Base-by-base conservation (phyloP, 106 monocot genomes). In the Triglochin maritima region DNA sequence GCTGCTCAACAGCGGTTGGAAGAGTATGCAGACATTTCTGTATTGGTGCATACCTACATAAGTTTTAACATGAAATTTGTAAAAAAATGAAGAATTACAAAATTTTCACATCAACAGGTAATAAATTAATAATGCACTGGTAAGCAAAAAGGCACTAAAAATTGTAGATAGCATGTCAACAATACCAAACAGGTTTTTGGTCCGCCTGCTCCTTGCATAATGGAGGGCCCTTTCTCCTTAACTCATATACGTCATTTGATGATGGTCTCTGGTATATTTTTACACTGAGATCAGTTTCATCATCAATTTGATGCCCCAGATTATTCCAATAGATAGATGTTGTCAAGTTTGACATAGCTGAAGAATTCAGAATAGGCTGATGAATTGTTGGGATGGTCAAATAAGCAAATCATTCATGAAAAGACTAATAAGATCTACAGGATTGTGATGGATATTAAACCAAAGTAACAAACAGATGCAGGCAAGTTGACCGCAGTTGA, bases 261-360 rank as follows among this genome's bases (percentile, higher is more conserved):
- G 85, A 75, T 49, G 95, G 95, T 72, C 83, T 90, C 71, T 91
- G 95, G 76, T 84, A 96, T 69, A 96, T 85, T 66, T 78, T 91
- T 9, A 85, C 72, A 59, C 78, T 76, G 57, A 85, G 41, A 57
- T 88, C 90, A 72, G 83, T 88, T 51, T 80, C 71, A 43, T 91
- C 90, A 69, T 96, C 90, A 61, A 79, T 86, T 73, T 74, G 85
- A 69, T 90, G 80, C 68, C 87, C 90, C 60, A 96, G 60, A 46
- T 78, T 66, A 66, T 79, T 88, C 95, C 95, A 96, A 75, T 83
- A 83, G 41, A 96, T 81, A 46, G 90, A 77, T 44, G 83, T 72
- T 62, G 80, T 85, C 71, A 83, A 71, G 48, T 70, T 67, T 63
- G 87, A 78, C 78, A 96, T 85, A 50, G 81, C 95, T 95, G 65